Conservation (phyloP, 2,329 filamentous ascomycete species). For the Parasarocladium wereldwijsianum region DNA sequence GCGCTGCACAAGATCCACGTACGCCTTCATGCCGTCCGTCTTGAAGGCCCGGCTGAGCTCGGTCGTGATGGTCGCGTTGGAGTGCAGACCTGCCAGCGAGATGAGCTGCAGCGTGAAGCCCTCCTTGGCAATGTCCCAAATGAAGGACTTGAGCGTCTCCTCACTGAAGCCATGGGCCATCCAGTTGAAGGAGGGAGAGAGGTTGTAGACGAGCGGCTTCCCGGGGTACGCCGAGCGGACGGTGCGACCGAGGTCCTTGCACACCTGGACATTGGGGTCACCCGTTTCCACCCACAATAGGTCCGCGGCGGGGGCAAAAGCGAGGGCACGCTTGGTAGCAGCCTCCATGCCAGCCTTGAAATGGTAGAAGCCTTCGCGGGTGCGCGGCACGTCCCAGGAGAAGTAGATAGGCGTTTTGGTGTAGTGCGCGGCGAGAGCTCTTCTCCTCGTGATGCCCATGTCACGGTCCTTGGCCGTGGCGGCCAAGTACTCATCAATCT, state of each 20-base stretch:
- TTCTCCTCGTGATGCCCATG: constrained; percentile 64
- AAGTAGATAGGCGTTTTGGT: constrained; percentile 60
- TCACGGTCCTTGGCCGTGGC: constrained; percentile 50
- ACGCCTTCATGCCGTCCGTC: constrained; percentile 88
- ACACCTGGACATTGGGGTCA: constrained; percentile 69
- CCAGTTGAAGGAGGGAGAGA: constrained; percentile 97
- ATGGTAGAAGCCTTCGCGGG: constrained; percentile 88
- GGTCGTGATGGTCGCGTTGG: constrained; percentile 47
- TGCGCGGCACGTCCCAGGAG: constrained; percentile 83
- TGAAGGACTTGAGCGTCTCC: constrained; percentile 71
- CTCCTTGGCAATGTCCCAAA: constrained; percentile 90
- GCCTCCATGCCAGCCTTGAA: constrained; percentile 72
- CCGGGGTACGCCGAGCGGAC: constrained; percentile 57
- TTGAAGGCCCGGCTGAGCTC: constrained; percentile 76
- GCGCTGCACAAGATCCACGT: constrained; percentile 84
- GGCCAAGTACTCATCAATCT: constrained; percentile 52
- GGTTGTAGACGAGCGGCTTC: constrained; percentile 92
- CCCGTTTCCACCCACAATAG: constrained; percentile 96
- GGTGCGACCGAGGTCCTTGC: constrained; percentile 57
- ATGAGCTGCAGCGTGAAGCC: constrained; percentile 61
- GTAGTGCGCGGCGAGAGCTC: constrained; percentile 53
- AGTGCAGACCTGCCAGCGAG: constrained; percentile 51
- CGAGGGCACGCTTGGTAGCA: constrained; percentile 84
- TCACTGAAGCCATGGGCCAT: constrained; percentile 86
- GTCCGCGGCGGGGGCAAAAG: constrained; percentile 84